Evolutionary conservation across 208 protist genomes (phyloP).

Genomic region (Acanthamoeba triangularis): DNA sequence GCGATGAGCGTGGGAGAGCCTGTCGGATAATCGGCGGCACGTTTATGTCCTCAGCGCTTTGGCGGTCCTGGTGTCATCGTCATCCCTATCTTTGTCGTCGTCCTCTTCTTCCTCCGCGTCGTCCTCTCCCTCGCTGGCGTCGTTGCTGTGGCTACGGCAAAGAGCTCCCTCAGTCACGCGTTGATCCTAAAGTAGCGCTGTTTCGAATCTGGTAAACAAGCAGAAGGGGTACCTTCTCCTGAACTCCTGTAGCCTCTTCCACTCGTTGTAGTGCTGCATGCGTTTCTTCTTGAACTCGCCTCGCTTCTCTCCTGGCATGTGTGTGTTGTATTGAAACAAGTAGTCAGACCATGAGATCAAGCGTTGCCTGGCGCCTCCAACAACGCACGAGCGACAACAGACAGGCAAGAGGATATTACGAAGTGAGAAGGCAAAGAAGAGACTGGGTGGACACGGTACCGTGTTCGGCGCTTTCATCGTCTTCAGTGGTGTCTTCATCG

Average conservation of each 20-base stretch:
- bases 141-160: constrained; percentile 14
- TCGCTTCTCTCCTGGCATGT: neutral
- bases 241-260: constrained; percentile 68
- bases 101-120: constrained; percentile 35
- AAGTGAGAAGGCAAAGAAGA: neutral
- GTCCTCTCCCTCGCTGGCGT: constrained; percentile 16
- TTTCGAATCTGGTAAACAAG: neutral
- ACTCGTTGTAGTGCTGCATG: constrained; percentile 63
- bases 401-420: neutral
- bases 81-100: constrained; percentile 44
- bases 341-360: neutral
- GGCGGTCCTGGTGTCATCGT: constrained; percentile 46
- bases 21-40: too few species aligned
- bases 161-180: too few species aligned
- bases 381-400: neutral
- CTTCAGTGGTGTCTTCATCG: constrained; percentile 38
- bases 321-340: too few species aligned
- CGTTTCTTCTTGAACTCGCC: constrained; percentile 59
- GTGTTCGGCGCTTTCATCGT: neutral
- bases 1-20: too few species aligned
- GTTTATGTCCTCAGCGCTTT: constrained; percentile 1
- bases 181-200: too few species aligned
- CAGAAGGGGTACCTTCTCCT: constrained; percentile 3
- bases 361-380: neutral
- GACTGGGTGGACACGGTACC: neutral